Percentiles rank a stretch among this genome's conserved stretches.
phyloP scores from a whole-genome alignment of 192 early-diverging fungal genomes.

The Coemansia sp. region DNA sequence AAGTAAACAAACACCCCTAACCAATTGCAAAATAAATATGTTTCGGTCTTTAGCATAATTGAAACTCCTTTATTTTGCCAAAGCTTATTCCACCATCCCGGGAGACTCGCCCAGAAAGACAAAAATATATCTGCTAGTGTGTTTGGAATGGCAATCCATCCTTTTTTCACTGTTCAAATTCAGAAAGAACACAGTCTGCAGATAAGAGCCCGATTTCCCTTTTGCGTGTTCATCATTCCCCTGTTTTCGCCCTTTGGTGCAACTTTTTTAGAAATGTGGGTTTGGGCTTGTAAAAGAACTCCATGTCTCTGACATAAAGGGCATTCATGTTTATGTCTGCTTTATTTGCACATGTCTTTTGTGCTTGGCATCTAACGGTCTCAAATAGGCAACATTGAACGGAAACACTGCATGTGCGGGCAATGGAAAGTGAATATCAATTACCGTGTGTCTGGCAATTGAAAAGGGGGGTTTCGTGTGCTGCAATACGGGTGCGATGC shows the following conservation, averaged over 20 bases:
- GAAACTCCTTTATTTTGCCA: background rate
- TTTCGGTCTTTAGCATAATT: background rate
- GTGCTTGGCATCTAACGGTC: background rate
- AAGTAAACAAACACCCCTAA: background rate
- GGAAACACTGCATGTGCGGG: background rate
- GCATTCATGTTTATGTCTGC: background rate
- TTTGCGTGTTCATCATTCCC: background rate
- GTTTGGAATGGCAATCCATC: conserved; percentile 9
- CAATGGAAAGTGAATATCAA: background rate
- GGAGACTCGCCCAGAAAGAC: background rate
- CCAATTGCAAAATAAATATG: background rate
- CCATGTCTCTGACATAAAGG: background rate
- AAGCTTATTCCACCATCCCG: background rate
- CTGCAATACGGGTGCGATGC: background rate
- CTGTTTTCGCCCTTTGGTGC: background rate
- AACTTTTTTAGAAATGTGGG: background rate
- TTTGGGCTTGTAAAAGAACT: background rate
- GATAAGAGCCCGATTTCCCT: background rate
- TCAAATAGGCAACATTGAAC: background rate
- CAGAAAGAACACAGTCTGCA: conserved; percentile 7
- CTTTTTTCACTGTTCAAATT: background rate
- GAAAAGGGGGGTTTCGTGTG: background rate
- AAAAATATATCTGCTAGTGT: background rate
- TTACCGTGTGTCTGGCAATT: conserved; percentile 8
- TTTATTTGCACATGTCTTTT: background rate